Base-by-base conservation (phyloP, 768 basidiomycete species). In the Cystobasidium tubakii region DNA sequence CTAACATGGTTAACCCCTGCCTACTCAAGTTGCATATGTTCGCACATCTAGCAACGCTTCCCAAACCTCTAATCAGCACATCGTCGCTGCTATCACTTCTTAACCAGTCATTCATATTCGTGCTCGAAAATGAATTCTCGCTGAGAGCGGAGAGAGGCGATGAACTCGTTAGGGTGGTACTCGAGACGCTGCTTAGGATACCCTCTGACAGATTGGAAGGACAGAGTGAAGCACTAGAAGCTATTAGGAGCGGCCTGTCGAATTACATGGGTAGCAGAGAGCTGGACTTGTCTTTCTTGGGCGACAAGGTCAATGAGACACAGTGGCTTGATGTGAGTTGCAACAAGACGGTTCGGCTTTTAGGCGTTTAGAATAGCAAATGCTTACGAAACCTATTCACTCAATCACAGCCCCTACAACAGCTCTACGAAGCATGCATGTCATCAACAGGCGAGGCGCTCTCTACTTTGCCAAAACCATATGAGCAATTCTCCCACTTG, bases 11-110 rank as follows among this genome's bases (percentile, higher is more conserved):
- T 50, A n/a, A 60, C 21, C 53, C 9, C 39, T 15, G 12, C 29
- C n/a, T 43, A 2, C 54, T 12, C 21, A 76, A 98, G 94, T 88
- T 97, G 17, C 91, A 92, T 75, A 90, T 98, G 81, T 96, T 98
- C 79, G 89, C 93, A 0, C 90, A 94, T 79, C 82, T 96, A 57
- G 88, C 90, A 34, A 84, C 89, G 1, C 87, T 91, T 0, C 85
- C 86, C 70, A 82, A 60, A 15, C 76, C 77, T 0, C 46, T 94
- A 0, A 85, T 97, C 64, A 88, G 90, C 1, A 80, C 87, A 0
- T 86, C 88, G 10, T 94, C 93, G 1, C 86, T 97, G 84, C 83
- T 89, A 54, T 85, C 87, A 7, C 86, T 96, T 33, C 84, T 96
- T 29, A 31, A 62, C 34, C 87, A 89, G 76, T 89, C 92, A 0